Evolutionary conservation across 108 stramenopile genomes (phyloP).

Genomic region (Discostella pseudostelligera): DNA sequence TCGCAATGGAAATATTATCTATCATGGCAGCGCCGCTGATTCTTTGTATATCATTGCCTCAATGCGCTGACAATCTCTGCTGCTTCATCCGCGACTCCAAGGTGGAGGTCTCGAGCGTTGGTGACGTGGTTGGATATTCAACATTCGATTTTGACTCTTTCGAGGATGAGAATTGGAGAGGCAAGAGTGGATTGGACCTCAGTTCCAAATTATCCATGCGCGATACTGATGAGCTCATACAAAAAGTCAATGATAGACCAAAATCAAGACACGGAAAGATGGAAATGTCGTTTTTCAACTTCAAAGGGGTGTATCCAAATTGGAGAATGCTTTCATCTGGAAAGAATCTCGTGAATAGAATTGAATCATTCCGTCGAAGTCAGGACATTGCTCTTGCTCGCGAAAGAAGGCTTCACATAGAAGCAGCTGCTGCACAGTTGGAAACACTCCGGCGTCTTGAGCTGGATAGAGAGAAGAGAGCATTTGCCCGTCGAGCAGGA

Average conservation of each 20-base stretch:
- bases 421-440: slow-evolving; percentile 76
- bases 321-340: slow-evolving; percentile 67
- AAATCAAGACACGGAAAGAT: slow-evolving; percentile 75
- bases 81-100: slow-evolving; percentile 79
- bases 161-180: slow-evolving; percentile 78
- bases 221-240: not conserved
- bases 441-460: slow-evolving; percentile 67
- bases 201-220: slow-evolving; percentile 1
- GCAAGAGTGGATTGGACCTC: slow-evolving; percentile 21
- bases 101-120: slow-evolving; percentile 78
- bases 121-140: slow-evolving; percentile 89
- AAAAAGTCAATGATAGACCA: slow-evolving; percentile 31
- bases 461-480: slow-evolving; percentile 36
- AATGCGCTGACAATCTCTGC: slow-evolving; percentile 81
- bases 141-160: slow-evolving; percentile 91
- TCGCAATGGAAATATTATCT: slow-evolving; percentile 73
- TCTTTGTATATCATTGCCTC: slow-evolving; percentile 80
- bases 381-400: slow-evolving; percentile 52
- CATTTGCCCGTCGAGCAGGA: slow-evolving; percentile 6
- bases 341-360: slow-evolving; percentile 51
- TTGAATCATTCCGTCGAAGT: slow-evolving; percentile 56
- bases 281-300: slow-evolving; percentile 82
- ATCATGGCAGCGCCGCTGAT: slow-evolving; percentile 88
- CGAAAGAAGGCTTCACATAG: slow-evolving; percentile 74
- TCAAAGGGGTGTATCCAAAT: slow-evolving; percentile 66